Conservation (phyloP, 371 early-diverging fungal species). For the Apophysomyces trapeziformis region DNA sequence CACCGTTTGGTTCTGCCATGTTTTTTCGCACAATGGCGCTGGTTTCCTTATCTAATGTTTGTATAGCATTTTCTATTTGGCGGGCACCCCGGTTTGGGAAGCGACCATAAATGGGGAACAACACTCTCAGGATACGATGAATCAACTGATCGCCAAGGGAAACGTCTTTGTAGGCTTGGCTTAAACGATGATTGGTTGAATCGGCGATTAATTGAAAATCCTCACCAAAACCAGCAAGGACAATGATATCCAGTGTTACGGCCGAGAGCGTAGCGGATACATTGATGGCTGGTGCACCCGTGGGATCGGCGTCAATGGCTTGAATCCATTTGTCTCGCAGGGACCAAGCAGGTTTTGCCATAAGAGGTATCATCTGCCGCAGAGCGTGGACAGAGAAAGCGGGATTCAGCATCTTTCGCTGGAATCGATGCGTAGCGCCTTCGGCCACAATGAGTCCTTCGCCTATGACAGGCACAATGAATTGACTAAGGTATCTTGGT, state of each 20-base stretch:
- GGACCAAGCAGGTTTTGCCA: conserved; percentile 30
- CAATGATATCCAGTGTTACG: conserved; percentile 46
- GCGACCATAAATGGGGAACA: conserved; percentile 32
- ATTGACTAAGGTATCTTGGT: conserved; percentile 23
- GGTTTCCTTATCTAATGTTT: conserved; percentile 38
- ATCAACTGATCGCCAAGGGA: conserved; percentile 28
- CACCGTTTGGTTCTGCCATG: conserved; percentile 27
- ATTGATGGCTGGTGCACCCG: conserved; percentile 26
- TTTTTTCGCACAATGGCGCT: conserved; percentile 38
- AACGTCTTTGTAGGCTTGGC: conserved; percentile 45
- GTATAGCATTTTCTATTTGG: conserved; percentile 22
- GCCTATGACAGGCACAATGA: conserved; percentile 52
- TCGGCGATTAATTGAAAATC: conserved; percentile 33
- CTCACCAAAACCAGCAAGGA: conserved; percentile 48
- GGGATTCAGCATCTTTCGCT: conserved; percentile 70
- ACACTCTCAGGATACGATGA: conserved; percentile 29
- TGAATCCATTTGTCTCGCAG: conserved; percentile 40
- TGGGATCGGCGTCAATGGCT: conserved; percentile 4
- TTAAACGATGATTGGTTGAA: conserved; percentile 34
- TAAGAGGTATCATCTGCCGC: conserved; percentile 41
- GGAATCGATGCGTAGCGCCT: conserved; percentile 59
- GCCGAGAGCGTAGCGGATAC: conserved; percentile 36
- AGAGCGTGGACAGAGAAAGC: conserved; percentile 59
- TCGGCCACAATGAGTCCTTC: conserved; percentile 61
- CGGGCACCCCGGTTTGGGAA: conserved; percentile 39